Percentiles rank a stretch among this genome's conserved stretches.
Evolutionary conservation across 345 rosid genomes (phyloP).

Genomic region (Bretschneidera sinensis): DNA sequence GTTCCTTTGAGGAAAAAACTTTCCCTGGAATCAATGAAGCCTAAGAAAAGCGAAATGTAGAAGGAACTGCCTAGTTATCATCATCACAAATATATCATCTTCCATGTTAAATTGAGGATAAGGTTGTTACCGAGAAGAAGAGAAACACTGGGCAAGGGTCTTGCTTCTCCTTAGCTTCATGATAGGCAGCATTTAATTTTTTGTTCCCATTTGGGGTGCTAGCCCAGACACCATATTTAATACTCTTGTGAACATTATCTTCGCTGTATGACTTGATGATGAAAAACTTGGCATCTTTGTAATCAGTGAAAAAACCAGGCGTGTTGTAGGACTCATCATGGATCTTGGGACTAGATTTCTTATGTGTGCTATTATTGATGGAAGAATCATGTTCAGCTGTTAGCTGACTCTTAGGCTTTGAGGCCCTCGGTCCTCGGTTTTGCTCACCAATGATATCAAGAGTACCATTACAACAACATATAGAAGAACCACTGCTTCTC

Average conservation of each 20-base stretch:
- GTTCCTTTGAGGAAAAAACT: no score
- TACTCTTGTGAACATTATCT: constrained; percentile 97
- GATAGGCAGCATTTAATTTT: constrained; percentile 76
- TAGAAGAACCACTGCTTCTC: constrained; percentile 44
- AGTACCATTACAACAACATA: constrained; percentile 59
- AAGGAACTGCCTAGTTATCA: no score
- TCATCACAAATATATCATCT: no score
- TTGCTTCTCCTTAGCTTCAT: constrained; percentile 63
- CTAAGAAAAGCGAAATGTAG: constrained; percentile 3
- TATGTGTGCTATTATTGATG: constrained; percentile 35
- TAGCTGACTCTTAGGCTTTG: constrained; percentile 60
- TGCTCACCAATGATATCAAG: constrained; percentile 74
- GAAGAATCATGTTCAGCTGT: constrained; percentile 48
- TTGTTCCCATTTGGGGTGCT: constrained; percentile 92
- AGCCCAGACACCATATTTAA: constrained; percentile 91
- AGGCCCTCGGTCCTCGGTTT: constrained; percentile 89
- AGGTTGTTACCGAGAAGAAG: constrained; percentile 63
- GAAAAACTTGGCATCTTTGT: constrained; percentile 72
- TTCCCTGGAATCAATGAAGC: no score
- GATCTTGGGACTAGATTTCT: constrained; percentile 37
- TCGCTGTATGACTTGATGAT: constrained; percentile 95
- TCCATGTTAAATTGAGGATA: no score
- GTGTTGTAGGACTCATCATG: constrained; percentile 43
- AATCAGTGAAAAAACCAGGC: constrained; percentile 53
- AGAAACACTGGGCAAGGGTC: constrained; percentile 63